These are phyloP conservation scores for Fusarium tanahbumbuense DNA, from an alignment of 2,329 filamentous ascomycete species.

Conservation along the genomic window DNA sequence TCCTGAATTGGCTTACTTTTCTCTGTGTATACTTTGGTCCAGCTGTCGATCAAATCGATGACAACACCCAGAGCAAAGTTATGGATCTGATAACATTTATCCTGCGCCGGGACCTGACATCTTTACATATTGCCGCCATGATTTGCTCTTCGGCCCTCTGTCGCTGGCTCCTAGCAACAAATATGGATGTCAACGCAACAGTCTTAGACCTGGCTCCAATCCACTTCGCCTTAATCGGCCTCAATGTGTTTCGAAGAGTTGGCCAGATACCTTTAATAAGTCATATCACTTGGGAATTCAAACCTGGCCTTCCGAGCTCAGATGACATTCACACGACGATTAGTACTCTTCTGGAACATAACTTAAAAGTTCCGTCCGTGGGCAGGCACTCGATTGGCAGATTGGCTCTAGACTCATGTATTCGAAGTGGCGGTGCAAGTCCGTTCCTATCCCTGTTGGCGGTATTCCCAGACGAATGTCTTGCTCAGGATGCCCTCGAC, in stretches of 20 bases:
- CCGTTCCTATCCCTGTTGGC: neutral
- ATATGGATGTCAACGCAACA: neutral
- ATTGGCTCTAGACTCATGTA: neutral
- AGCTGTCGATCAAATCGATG: too few species aligned
- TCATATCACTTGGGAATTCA: neutral
- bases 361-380: neutral
- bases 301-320: neutral
- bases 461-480: neutral
- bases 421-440: accelerated
- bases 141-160: neutral
- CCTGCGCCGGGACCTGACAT: neutral
- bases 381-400: neutral
- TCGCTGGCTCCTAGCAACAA: neutral
- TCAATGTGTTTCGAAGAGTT: neutral
- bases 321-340: neutral
- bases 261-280: accelerated
- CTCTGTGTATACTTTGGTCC: neutral
- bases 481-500: neutral
- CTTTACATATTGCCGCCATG: neutral
- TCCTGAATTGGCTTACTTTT: neutral
- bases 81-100: neutral
- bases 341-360: neutral
- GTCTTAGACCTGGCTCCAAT: neutral
- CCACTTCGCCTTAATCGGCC: neutral
- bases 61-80: neutral